Conservation (phyloP, 371 early-diverging fungal genomes). For the Mortierella sp. region DNA sequence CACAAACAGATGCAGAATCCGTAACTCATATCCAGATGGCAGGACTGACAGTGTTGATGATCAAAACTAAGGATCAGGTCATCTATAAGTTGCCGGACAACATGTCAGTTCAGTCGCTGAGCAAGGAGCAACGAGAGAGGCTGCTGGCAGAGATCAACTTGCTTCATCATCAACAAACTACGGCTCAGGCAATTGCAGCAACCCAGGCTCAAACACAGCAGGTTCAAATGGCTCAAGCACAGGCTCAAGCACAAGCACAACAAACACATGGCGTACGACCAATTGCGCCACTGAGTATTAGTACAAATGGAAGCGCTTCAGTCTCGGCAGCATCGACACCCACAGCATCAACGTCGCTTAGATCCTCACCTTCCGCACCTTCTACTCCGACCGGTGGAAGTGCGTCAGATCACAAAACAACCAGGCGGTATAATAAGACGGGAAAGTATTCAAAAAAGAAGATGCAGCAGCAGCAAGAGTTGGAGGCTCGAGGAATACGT, state of each 20-base stretch:
- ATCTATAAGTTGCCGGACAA: conserved; percentile 73
- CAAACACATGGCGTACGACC: conserved; percentile 11
- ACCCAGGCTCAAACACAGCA: conserved; percentile 58
- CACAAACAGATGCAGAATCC: conserved; percentile 50
- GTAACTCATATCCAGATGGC: conserved; percentile 70
- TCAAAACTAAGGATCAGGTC: conserved; percentile 70
- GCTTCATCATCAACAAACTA: conserved; percentile 59
- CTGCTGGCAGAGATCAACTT: conserved; percentile 67
- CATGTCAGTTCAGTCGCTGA: conserved; percentile 67
- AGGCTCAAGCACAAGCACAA: conserved; percentile 16
- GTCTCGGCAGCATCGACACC: background rate
- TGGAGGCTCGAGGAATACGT: conserved; percentile 4
- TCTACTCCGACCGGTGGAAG: conserved; percentile 47
- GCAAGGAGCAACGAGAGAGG: conserved; percentile 63
- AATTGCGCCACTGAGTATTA: conserved; percentile 12
- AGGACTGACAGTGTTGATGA: conserved; percentile 71
- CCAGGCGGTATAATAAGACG: conserved; percentile 73
- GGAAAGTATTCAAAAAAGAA: conserved; percentile 76
- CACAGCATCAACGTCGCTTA: conserved; percentile 13
- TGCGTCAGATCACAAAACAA: conserved; percentile 63
- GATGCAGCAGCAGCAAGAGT: conserved; percentile 46
- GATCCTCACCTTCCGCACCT: conserved; percentile 14
- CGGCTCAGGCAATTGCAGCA: conserved; percentile 61
- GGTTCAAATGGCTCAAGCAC: conserved; percentile 24
- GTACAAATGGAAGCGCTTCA: background rate